A percentile compares a stretch with the other conserved stretches of the same genome.
Evolutionary conservation across 306 rosid genomes (phyloP).

Genomic region (Acacia acuminata): DNA sequence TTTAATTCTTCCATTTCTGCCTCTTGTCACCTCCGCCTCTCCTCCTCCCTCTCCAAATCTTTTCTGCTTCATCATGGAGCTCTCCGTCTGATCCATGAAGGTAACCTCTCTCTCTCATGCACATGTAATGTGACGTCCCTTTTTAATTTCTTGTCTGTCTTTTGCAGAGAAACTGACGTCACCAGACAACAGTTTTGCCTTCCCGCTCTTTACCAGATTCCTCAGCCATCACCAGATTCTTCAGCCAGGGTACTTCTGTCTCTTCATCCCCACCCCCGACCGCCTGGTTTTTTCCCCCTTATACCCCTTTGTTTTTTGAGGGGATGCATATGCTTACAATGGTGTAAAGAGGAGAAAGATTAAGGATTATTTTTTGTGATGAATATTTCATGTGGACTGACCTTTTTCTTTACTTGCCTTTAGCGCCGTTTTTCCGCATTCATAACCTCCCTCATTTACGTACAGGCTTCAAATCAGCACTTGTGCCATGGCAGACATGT

Average conservation of each 20-base stretch:
- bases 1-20: neutral
- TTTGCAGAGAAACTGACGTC: too few relatives aligned
- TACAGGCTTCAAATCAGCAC: neutral
- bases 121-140: neutral
- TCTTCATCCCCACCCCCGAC: neutral
- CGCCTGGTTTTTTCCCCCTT: too few relatives aligned
- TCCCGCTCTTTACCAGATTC: neutral
- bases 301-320: neutral
- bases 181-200: neutral
- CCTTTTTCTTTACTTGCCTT: neutral
- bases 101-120: neutral
- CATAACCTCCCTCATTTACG: neutral
- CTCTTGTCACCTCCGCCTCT: neutral
- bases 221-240: neutral
- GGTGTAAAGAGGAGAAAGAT: neutral
- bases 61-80: neutral
- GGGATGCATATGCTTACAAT: neutral
- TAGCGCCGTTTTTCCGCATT: neutral
- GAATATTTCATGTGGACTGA: neutral
- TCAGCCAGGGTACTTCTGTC: neutral
- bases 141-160: too few relatives aligned
- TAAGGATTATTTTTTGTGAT: neutral
- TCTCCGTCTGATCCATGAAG: neutral
- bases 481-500: neutral
- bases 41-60: neutral